phyloP scores from a whole-genome alignment of 2,329 filamentous ascomycete genomes.

The Cladosporium sphaerospermum region DNA sequence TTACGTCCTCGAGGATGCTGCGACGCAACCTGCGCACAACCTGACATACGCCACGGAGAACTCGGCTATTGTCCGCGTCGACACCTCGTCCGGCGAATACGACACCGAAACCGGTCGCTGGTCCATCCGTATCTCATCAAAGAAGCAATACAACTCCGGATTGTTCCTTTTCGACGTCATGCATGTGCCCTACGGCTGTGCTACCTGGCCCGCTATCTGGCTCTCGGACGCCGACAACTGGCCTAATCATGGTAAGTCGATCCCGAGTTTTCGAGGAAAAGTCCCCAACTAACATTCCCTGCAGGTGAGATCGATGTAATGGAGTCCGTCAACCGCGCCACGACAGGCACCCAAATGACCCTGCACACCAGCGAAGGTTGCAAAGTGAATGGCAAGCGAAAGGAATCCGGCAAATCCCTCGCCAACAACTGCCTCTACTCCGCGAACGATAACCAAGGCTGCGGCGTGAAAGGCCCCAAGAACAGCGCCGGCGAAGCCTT shows the following conservation, averaged over 20 bases:
- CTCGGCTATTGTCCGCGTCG: constrained; percentile 24
- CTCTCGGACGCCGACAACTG: constrained; percentile 39
- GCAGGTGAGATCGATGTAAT: constrained; percentile 29
- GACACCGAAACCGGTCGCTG: constrained; percentile 26
- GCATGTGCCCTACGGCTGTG: constrained; percentile 31
- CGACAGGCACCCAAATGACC: constrained; percentile 20
- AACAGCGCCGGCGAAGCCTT: constrained; percentile 27
- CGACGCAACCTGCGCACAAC: constrained; percentile 20
- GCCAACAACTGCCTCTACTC: constrained; percentile 22
- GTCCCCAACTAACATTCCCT: not conserved
- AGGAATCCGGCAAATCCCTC: constrained; percentile 25
- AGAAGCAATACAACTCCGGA: constrained; percentile 31
- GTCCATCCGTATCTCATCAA: constrained; percentile 31
- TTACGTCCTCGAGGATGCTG: constrained; percentile 30
- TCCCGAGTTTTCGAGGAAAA: constrained; percentile 5
- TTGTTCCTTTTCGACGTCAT: constrained; percentile 33
- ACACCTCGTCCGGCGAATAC: constrained; percentile 16
- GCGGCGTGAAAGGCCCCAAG: constrained; percentile 22
- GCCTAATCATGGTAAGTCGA: constrained; percentile 20
- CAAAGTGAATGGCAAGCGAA: constrained; percentile 26
- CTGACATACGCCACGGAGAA: constrained; percentile 24
- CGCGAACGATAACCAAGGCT: constrained; percentile 26
- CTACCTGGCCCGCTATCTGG: constrained; percentile 37
- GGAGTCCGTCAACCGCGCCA: constrained; percentile 29
- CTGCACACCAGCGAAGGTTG: constrained; percentile 29